phyloP scores from a whole-genome alignment of 768 basidiomycete species.

The Hericium erinaceus region DNA sequence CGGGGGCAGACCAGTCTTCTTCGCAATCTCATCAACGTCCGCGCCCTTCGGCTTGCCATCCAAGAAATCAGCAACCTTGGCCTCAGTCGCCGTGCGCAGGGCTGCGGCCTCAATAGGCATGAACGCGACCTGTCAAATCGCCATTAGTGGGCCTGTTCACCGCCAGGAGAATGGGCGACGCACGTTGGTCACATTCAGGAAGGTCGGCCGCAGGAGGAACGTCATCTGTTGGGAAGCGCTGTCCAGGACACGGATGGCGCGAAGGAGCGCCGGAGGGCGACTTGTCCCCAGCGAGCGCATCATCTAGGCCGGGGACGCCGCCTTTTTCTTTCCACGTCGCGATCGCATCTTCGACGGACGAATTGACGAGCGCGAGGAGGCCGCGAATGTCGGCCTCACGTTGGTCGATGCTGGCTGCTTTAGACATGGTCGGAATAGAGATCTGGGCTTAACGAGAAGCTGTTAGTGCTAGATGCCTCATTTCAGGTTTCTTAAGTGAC shows the following conservation, averaged over 20 bases:
- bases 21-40: slow-evolving; percentile 24
- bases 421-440: no score
- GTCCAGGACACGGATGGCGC: slow-evolving; percentile 13
- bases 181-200: slow-evolving; percentile 14
- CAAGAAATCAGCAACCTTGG: slow-evolving; percentile 31
- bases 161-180: not conserved
- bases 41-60: slow-evolving; percentile 27
- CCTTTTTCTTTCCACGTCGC: slow-evolving; percentile 10
- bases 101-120: slow-evolving; percentile 16
- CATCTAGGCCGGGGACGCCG: slow-evolving; percentile 5
- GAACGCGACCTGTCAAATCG: not conserved
- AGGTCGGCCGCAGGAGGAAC: slow-evolving; percentile 11
- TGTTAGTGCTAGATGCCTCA: no score
- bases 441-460: no score
- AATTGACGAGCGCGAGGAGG: slow-evolving; percentile 23
- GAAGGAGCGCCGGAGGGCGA: slow-evolving; percentile 8
- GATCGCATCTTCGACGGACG: slow-evolving; percentile 15
- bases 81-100: slow-evolving; percentile 25
- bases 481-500: no score
- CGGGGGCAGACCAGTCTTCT: slow-evolving; percentile 22
- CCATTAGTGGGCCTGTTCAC: not conserved
- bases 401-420: no score
- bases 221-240: slow-evolving; percentile 18
- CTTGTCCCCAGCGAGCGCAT: not conserved
- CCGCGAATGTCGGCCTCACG: slow-evolving; percentile 20